Evolutionary conservation across 345 rosid species (phyloP).

Genomic region (Kernera saxatilis): DNA sequence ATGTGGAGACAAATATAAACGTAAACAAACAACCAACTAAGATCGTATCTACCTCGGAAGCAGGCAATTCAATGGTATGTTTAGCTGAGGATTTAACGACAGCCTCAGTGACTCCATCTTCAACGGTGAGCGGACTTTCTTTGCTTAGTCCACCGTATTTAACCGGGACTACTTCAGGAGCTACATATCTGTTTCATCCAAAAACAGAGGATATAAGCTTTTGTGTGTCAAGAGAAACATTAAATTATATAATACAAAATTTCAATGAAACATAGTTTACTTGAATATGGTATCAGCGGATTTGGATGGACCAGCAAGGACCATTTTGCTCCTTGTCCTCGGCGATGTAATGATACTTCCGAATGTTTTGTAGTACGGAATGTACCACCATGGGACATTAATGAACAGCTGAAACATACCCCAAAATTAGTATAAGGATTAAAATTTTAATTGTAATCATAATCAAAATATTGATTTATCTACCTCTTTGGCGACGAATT

Average conservation of each 20-base stretch:
- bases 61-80: constrained; percentile 34
- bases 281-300: constrained; percentile 80
- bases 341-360: constrained; percentile 74
- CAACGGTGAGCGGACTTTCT: constrained; percentile 23
- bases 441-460: background rate
- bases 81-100: constrained; percentile 25
- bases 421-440: background rate
- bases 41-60: constrained; percentile 25
- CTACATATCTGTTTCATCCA: constrained; percentile 23
- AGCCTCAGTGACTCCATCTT: constrained; percentile 29
- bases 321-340: constrained; percentile 93
- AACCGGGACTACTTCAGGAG: constrained; percentile 36
- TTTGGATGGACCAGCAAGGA: constrained; percentile 73
- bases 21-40: background rate
- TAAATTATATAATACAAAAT: background rate
- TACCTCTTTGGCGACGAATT: constrained; percentile 86
- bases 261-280: constrained; percentile 31
- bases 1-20: too few relatives aligned
- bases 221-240: background rate
- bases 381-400: constrained; percentile 99
- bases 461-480: background rate
- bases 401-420: constrained; percentile 56
- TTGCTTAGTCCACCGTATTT: constrained; percentile 36
- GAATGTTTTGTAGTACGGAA: constrained; percentile 70
- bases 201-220: background rate